phyloP scores from a whole-genome alignment of 139 green algal species.

The Pseudopediastrum boryanum region DNA sequence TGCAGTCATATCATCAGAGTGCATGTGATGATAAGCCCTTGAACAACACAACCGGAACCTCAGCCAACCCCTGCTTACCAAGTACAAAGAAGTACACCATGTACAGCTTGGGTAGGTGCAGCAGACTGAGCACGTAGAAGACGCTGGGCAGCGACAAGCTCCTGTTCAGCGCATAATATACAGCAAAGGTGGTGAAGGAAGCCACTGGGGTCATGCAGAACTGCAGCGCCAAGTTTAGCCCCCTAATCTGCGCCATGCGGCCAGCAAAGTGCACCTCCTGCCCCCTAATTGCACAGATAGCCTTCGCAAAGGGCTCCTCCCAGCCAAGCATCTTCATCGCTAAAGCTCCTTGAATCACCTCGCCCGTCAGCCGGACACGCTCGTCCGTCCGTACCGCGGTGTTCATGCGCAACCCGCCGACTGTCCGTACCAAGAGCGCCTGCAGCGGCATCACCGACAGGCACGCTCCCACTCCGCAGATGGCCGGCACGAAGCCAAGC shows the following conservation, averaged over 20 bases:
- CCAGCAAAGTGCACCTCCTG: conserved; percentile 54
- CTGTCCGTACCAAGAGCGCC: conserved; percentile 61
- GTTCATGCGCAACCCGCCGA: conserved; percentile 52
- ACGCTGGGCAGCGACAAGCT: conserved; percentile 65
- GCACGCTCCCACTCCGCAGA: conserved; percentile 66
- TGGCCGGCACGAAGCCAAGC: conserved; percentile 68
- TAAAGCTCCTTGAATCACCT: conserved; percentile 59
- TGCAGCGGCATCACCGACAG: conserved; percentile 74
- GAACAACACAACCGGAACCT: too few species aligned
- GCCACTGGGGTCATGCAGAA: conserved; percentile 77
- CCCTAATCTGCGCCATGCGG: conserved; percentile 68
- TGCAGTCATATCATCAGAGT: too few species aligned
- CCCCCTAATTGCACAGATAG: conserved; percentile 48
- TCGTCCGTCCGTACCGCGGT: conserved; percentile 71
- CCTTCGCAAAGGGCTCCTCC: conserved; percentile 58
- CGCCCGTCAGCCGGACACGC: conserved; percentile 74
- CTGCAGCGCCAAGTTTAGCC: conserved; percentile 70
- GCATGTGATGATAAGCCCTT: too few species aligned
- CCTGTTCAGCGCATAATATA: conserved; percentile 45
- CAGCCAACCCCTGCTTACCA: conserved; percentile 18
- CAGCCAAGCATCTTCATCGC: conserved; percentile 86
- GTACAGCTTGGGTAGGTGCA: conserved; percentile 64
- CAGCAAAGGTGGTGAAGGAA: conserved; percentile 72
- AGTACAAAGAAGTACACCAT: conserved; percentile 71
- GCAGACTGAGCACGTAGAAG: conserved; percentile 70